These are phyloP conservation scores for Lactarius sp. DNA, from an alignment of 768 basidiomycete species.

Conservation along the genomic window DNA sequence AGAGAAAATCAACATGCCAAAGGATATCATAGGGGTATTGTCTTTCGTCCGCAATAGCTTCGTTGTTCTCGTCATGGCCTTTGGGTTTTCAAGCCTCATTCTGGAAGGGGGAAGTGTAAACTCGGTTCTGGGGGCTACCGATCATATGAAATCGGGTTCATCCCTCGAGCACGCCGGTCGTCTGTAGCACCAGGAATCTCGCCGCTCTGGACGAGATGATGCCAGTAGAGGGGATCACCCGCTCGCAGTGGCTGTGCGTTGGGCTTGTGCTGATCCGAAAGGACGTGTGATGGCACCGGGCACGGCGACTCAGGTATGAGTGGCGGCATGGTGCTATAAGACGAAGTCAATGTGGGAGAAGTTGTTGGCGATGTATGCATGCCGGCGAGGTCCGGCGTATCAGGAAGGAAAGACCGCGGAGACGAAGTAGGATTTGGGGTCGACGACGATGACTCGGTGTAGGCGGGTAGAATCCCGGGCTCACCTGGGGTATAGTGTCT, in stretches of 20 bases:
- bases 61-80: not conserved
- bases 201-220: slow-evolving; percentile 63
- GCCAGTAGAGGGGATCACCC: slow-evolving; percentile 71
- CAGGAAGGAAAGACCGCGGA: slow-evolving; percentile 22
- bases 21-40: not conserved
- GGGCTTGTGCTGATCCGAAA: slow-evolving; percentile 36
- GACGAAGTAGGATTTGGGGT: slow-evolving; percentile 12
- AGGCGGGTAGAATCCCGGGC: slow-evolving; percentile 38
- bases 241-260: slow-evolving; percentile 37
- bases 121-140: slow-evolving; percentile 8
- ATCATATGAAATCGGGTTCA: slow-evolving; percentile 1
- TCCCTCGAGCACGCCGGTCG: slow-evolving; percentile 49
- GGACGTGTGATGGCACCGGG: slow-evolving; percentile 29
- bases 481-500: slow-evolving; percentile 61
- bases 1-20: not conserved
- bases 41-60: not conserved
- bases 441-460: slow-evolving; percentile 19
- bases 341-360: slow-evolving; percentile 3
- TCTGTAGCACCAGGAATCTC: slow-evolving; percentile 68
- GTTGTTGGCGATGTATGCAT: slow-evolving; percentile 8
- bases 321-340: slow-evolving; percentile 16
- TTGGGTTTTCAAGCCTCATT: not conserved
- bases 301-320: slow-evolving; percentile 22
- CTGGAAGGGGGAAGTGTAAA: not conserved
- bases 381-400: slow-evolving; percentile 29